A percentile compares a stretch with the other conserved stretches of the same genome.
Evolutionary conservation across 176 grass and related monocot species (phyloP).

Genomic region (Hordeum vulgare): DNA sequence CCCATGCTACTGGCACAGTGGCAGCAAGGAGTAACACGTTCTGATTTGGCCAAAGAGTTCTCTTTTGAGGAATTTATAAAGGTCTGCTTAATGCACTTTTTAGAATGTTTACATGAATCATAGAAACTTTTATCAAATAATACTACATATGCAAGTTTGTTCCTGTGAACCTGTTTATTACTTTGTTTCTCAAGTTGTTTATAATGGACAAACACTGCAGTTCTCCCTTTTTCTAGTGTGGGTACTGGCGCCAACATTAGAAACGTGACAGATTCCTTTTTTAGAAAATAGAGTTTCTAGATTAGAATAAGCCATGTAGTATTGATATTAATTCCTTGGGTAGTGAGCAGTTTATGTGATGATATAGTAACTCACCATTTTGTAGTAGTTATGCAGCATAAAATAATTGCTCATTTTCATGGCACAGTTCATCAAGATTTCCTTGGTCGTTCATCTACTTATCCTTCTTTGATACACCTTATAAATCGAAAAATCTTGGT

Average conservation of each 20-base stretch:
- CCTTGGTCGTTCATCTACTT: neutral
- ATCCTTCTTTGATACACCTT: neutral
- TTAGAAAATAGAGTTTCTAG: neutral
- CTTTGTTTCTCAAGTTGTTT: neutral
- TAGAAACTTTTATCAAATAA: neutral
- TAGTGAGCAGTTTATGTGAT: neutral
- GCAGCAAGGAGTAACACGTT: conserved; percentile 87
- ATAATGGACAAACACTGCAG: neutral
- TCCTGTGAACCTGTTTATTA: neutral
- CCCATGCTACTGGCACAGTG: conserved; percentile 82
- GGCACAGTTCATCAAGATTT: neutral
- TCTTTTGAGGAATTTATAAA: conserved; percentile 85
- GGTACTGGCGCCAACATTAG: neutral
- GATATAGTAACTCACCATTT: neutral
- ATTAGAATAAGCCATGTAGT: neutral
- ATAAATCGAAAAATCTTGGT: neutral
- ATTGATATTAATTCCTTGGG: neutral
- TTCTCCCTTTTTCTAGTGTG: neutral
- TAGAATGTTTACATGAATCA: neutral
- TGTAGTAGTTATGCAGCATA: neutral
- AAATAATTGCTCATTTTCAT: neutral
- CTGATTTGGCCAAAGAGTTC: conserved; percentile 53
- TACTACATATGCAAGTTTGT: neutral
- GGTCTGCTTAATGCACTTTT: conserved; percentile 18
- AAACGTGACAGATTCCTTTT: neutral